A percentile compares a stretch with the other conserved stretches of the same genome.
These are phyloP conservation scores for Penicillium longicatenatum DNA, from an alignment of 495 filamentous ascomycete genomes.

Conservation along the genomic window DNA sequence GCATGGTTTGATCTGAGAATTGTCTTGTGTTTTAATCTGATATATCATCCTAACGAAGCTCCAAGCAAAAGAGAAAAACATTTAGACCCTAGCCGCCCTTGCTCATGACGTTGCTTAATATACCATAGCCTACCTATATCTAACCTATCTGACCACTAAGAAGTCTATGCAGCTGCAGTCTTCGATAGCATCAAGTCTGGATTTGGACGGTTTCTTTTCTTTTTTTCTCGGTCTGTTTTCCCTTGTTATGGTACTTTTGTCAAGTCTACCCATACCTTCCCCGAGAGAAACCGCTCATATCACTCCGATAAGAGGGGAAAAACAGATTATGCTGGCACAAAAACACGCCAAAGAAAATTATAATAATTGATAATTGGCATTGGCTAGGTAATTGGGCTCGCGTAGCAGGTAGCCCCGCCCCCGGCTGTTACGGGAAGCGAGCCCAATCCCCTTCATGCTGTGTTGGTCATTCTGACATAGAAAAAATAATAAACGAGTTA, in stretches of 20 bases:
- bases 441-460: slow-evolving; percentile 23
- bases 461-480: slow-evolving; percentile 16
- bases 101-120: slow-evolving; percentile 23
- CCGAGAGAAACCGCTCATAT: neutral
- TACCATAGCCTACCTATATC: neutral
- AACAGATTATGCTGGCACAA: neutral
- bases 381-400: neutral
- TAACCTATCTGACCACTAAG: slow-evolving; percentile 1
- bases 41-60: neutral
- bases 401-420: neutral
- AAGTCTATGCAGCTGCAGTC: slow-evolving; percentile 9
- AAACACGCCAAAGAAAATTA: neutral
- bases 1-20: neutral
- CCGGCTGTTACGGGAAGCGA: slow-evolving; percentile 6
- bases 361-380: neutral
- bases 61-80: neutral
- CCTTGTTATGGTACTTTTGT: slow-evolving; percentile 17
- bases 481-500: neutral
- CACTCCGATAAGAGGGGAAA: too few relatives aligned
- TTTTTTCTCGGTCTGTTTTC: neutral
- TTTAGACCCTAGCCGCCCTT: slow-evolving; percentile 11
- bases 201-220: slow-evolving; percentile 4
- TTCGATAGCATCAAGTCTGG: slow-evolving; percentile 21
- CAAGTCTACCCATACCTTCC: neutral
- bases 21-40: too few relatives aligned